phyloP scores from a whole-genome alignment of 306 rosid species.

The cucumber (Cucumis sativus) region DNA sequence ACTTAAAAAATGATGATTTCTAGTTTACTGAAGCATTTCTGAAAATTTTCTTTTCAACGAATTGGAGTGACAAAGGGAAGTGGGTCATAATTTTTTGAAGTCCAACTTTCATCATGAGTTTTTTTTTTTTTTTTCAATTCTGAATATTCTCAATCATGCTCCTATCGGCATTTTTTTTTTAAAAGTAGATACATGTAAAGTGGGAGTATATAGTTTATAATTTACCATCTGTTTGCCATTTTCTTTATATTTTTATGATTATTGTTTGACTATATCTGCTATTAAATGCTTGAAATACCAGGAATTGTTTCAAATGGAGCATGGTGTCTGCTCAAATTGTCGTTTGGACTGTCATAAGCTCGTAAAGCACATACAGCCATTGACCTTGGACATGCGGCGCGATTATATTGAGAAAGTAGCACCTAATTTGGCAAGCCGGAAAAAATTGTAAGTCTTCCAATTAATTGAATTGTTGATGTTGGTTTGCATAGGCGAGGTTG shows the following conservation, averaged over 20 bases:
- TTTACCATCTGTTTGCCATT: neutral
- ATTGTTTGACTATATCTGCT: neutral
- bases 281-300: conserved; percentile 16
- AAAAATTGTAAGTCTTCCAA: conserved; percentile 49
- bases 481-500: neutral
- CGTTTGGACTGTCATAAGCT: conserved; percentile 83
- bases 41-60: too few species aligned
- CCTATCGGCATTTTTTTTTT: neutral
- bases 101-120: neutral
- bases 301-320: conserved; percentile 89
- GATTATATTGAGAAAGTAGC: conserved; percentile 67
- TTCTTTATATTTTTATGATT: neutral
- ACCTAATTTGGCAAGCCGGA: conserved; percentile 50
- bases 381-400: conserved; percentile 51
- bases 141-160: neutral
- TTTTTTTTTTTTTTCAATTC: neutral
- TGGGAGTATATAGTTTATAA: neutral
- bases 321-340: conserved; percentile 71
- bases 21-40: neutral
- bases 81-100: neutral
- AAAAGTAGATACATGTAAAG: neutral
- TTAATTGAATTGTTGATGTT: conserved; percentile 5
- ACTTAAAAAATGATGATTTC: neutral
- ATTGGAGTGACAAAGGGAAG: too few species aligned
- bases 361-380: conserved; percentile 55